phyloP scores from a whole-genome alignment of 176 grass and related monocot species.

The Aechmea fasciata region DNA sequence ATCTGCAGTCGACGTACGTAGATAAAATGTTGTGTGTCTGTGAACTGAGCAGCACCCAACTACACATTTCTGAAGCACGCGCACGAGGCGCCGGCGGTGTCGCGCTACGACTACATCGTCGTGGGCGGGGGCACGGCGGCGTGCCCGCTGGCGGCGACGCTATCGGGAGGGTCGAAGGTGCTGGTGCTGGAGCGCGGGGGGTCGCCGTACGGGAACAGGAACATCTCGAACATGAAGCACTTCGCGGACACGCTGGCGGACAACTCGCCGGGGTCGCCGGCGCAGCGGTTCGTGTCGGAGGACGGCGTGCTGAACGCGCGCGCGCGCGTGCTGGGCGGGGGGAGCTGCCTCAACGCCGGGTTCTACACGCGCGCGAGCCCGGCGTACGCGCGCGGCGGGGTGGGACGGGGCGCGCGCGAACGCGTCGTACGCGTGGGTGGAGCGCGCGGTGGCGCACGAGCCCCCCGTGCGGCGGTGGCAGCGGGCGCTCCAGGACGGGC shows the following conservation, averaged over 20 bases:
- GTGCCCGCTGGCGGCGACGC: slow-evolving; percentile 70
- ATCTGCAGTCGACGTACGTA: neutral
- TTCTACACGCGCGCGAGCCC: slow-evolving; percentile 77
- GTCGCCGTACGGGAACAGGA: slow-evolving; percentile 66
- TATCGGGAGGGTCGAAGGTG: slow-evolving; percentile 45
- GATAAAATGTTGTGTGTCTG: neutral
- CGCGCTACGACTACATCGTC: slow-evolving; percentile 75
- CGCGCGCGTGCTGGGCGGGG: slow-evolving; percentile 63
- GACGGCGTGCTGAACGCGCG: slow-evolving; percentile 78
- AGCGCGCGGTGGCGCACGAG: slow-evolving; percentile 55
- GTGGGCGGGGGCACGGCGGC: slow-evolving; percentile 79
- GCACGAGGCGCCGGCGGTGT: slow-evolving; percentile 30
- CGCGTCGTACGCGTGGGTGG: slow-evolving; percentile 62
- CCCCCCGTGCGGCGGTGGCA: slow-evolving; percentile 60
- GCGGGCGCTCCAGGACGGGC: slow-evolving; percentile 54
- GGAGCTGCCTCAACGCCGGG: slow-evolving; percentile 71
- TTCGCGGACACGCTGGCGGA: slow-evolving; percentile 59
- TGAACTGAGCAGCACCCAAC: slow-evolving; percentile 22
- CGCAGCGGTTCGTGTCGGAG: slow-evolving; percentile 74
- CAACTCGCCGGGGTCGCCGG: slow-evolving; percentile 43
- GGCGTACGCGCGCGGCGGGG: slow-evolving; percentile 29
- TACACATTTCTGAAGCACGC: slow-evolving; percentile 78
- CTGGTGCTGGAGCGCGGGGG: slow-evolving; percentile 71
- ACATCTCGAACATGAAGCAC: slow-evolving; percentile 43
- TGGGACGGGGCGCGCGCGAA: slow-evolving; percentile 46